Evolutionary conservation across 495 filamentous ascomycete species (phyloP).

Genomic region (Daldinia loculata): DNA sequence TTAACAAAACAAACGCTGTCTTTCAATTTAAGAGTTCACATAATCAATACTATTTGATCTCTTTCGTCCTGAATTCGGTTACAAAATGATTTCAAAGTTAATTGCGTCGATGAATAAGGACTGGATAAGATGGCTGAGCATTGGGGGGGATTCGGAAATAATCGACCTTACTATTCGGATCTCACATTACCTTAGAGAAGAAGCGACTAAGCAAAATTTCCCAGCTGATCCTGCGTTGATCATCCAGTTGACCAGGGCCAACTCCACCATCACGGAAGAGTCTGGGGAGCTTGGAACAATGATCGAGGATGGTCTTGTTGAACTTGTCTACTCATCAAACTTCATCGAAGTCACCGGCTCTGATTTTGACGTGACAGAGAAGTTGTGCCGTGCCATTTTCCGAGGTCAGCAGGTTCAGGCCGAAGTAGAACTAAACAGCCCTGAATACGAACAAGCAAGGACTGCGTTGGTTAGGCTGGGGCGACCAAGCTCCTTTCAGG

Average conservation of each 20-base stretch:
- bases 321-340: constrained; percentile 45
- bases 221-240: background rate
- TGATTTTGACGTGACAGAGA: constrained; percentile 31
- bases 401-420: constrained; percentile 15
- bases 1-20: too few relatives aligned
- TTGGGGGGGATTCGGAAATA: background rate
- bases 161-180: background rate
- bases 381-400: constrained; percentile 32
- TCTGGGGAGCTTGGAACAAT: background rate
- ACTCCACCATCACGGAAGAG: background rate
- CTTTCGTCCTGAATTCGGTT: background rate
- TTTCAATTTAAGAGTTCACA: too few relatives aligned
- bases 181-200: background rate
- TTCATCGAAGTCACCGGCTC: constrained; percentile 42
- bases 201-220: background rate
- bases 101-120: background rate
- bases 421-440: constrained; percentile 17
- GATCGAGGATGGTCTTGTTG: constrained; percentile 22
- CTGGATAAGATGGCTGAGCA: background rate
- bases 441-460: constrained; percentile 33
- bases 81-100: background rate
- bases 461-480: constrained; percentile 7
- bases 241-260: background rate
- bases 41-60: too few relatives aligned
- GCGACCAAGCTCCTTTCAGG: constrained; percentile 6